Evolutionary conservation across 306 rosid genomes (phyloP).

Genomic region (Corylus heterophylla): DNA sequence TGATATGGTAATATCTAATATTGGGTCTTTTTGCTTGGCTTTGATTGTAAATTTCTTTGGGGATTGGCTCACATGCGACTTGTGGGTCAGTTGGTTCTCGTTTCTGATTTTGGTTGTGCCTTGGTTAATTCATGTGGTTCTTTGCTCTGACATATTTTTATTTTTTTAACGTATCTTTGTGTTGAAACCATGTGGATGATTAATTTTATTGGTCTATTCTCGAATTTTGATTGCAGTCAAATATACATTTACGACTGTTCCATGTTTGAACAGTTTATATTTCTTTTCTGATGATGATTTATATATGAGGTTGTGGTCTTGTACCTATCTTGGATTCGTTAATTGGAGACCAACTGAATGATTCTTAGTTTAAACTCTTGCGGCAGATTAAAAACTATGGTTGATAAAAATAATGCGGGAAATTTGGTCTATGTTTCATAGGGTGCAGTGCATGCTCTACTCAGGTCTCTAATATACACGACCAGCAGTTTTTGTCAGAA

Average conservation of each 20-base stretch:
- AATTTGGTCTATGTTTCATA: neutral
- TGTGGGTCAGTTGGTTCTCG: neutral
- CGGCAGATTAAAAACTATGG: neutral
- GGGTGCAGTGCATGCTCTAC: no score
- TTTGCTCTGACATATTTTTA: neutral
- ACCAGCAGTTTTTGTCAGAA: neutral
- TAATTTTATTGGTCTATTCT: neutral
- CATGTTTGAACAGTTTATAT: neutral
- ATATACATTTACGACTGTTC: neutral
- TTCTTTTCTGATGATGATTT: neutral
- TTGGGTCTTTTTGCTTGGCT: constrained; percentile 22
- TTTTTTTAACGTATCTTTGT: neutral
- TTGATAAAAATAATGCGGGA: constrained; percentile 9
- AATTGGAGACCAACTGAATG: neutral
- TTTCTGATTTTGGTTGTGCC: neutral
- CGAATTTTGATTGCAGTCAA: neutral
- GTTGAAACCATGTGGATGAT: neutral
- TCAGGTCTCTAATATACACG: neutral
- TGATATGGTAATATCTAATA: neutral
- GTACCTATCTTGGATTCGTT: constrained; percentile 12
- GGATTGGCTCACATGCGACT: neutral
- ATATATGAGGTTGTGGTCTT: constrained; percentile 4
- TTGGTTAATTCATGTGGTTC: neutral
- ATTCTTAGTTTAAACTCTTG: constrained; percentile 15
- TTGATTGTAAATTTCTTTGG: neutral